phyloP scores from a whole-genome alignment of 164 flowering plant species.

The Kingdonia uniflora region DNA sequence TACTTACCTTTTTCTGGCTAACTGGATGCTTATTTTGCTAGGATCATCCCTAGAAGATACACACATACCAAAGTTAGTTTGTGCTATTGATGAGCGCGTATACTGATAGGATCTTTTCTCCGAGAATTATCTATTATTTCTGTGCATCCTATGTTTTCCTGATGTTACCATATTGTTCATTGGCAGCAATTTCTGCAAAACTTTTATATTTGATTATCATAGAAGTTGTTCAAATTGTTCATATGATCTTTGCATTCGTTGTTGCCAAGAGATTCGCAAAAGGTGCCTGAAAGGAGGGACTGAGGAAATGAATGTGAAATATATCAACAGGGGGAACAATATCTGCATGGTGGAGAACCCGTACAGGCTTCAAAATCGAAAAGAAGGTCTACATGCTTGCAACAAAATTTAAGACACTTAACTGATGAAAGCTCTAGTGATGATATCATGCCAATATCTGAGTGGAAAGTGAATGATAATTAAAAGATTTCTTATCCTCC shows the following conservation, averaged over 20 bases:
- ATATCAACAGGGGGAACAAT: constrained; percentile 16
- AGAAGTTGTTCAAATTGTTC: constrained; percentile 70
- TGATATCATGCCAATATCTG: constrained; percentile 2
- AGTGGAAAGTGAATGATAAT: constrained; percentile 21
- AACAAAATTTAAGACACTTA: too few species aligned
- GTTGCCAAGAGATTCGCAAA: constrained; percentile 38
- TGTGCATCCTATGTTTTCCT: neutral
- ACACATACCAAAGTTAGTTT: neutral
- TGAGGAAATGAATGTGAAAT: constrained; percentile 9
- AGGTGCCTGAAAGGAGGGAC: constrained; percentile 21
- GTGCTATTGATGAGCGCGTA: neutral
- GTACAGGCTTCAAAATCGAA: too few species aligned
- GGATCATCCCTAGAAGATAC: too few species aligned
- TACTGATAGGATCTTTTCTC: neutral
- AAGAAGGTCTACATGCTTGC: too few species aligned
- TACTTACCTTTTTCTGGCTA: neutral
- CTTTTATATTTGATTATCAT: constrained; percentile 48
- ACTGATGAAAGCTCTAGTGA: neutral
- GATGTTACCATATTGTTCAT: constrained; percentile 4
- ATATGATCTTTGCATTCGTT: constrained; percentile 59
- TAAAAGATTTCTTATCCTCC: constrained; percentile 50
- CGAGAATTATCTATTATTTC: neutral
- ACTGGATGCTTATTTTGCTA: neutral
- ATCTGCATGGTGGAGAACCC: too few species aligned
- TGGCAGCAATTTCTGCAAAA: constrained; percentile 55